Evolutionary conservation across 208 protist genomes (phyloP).

Genomic region (Trypanosoma congolense): DNA sequence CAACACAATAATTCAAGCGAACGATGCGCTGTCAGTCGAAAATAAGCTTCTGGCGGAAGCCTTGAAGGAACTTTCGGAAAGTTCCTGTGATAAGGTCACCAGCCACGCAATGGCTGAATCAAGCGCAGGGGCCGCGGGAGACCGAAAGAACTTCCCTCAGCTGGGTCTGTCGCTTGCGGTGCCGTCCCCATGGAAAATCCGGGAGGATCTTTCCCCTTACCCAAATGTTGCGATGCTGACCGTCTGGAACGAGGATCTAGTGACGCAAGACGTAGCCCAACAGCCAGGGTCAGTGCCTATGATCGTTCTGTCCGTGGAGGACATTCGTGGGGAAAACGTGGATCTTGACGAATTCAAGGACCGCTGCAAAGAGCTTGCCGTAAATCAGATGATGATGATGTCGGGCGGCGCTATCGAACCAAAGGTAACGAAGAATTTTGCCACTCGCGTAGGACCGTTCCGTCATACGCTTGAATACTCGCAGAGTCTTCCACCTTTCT

Average conservation of each 20-base stretch:
- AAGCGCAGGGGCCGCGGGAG: neutral
- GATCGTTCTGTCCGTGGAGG: slow-evolving; percentile 73
- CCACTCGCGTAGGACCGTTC: slow-evolving; percentile 43
- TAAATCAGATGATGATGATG: slow-evolving; percentile 84
- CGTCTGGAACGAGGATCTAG: slow-evolving; percentile 61
- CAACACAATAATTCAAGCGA: neutral
- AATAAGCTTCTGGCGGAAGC: slow-evolving; percentile 14
- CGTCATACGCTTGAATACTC: slow-evolving; percentile 61
- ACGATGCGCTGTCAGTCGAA: neutral
- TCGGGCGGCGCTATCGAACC: slow-evolving; percentile 64
- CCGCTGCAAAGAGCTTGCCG: slow-evolving; percentile 57
- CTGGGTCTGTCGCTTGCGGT: slow-evolving; percentile 59
- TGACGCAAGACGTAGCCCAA: slow-evolving; percentile 23
- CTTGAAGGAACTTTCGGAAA: slow-evolving; percentile 11
- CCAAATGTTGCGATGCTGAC: slow-evolving; percentile 80
- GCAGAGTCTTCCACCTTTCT: slow-evolving; percentile 55
- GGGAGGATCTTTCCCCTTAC: slow-evolving; percentile 65
- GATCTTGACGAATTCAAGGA: slow-evolving; percentile 72
- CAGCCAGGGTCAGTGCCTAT: slow-evolving; percentile 43
- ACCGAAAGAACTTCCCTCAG: slow-evolving; percentile 18
- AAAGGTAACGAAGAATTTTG: slow-evolving; percentile 46
- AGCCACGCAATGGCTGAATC: no score
- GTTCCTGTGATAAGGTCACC: neutral
- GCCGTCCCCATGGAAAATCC: slow-evolving; percentile 54
- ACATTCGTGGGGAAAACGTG: slow-evolving; percentile 68